A percentile compares a stretch with the other conserved stretches of the same genome.
Evolutionary conservation across 2,329 filamentous ascomycete genomes (phyloP).

Genomic region (Rhinocladiella similis): DNA sequence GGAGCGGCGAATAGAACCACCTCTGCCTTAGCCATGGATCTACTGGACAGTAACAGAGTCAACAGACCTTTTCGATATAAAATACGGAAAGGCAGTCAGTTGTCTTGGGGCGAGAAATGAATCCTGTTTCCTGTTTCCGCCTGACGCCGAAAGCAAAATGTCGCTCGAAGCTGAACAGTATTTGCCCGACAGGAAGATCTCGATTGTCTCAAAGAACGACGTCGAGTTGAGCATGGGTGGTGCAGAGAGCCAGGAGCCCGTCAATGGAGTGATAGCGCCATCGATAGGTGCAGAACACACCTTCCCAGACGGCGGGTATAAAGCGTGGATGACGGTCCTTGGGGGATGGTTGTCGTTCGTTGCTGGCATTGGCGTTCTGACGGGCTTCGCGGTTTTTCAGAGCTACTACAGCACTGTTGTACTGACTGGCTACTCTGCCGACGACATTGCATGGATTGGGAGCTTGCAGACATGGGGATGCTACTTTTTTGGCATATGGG

Average conservation of each 20-base stretch:
- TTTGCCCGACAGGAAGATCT: too few relatives aligned
- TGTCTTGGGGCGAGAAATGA: too few relatives aligned
- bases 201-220: too few relatives aligned
- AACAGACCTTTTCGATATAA: too few relatives aligned
- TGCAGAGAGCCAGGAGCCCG: neutral
- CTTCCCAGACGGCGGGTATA: neutral
- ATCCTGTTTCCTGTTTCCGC: too few relatives aligned
- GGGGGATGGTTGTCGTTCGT: conserved; percentile 1
- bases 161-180: too few relatives aligned
- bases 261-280: neutral
- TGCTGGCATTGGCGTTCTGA: conserved; percentile 46
- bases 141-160: too few relatives aligned
- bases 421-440: conserved; percentile 31
- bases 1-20: too few relatives aligned
- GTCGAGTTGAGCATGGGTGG: neutral
- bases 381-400: conserved; percentile 55
- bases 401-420: conserved; percentile 51
- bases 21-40: too few relatives aligned
- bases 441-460: neutral
- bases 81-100: too few relatives aligned
- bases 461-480: conserved; percentile 18
- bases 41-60: too few relatives aligned
- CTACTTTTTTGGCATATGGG: conserved; percentile 14
- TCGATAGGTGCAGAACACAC: neutral
- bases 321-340: neutral